A percentile compares a stretch with the other conserved stretches of the same genome.
Evolutionary conservation across 208 protist genomes (phyloP).

Genomic region (Acanthamoeba healyi): DNA sequence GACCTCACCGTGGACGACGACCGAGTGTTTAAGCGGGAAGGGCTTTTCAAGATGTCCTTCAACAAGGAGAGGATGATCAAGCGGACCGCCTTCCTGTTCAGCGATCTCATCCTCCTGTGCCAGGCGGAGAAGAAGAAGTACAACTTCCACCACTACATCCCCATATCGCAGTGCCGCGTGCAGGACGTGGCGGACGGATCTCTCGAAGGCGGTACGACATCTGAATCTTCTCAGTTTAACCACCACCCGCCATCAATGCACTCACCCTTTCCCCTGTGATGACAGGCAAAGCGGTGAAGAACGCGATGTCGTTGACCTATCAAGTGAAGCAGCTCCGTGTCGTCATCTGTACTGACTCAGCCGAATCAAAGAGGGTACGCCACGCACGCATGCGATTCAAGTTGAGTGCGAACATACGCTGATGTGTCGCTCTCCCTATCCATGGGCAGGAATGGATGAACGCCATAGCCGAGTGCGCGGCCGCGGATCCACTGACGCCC

Average conservation of each 20-base stretch:
- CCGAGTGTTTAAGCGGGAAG: neutral
- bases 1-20: constrained; percentile 13
- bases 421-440: too few relatives aligned
- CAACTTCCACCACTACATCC: constrained; percentile 14
- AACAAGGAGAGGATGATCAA: constrained; percentile 72
- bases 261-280: neutral
- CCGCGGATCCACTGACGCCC: neutral
- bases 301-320: constrained; percentile 33
- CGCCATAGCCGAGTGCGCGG: neutral
- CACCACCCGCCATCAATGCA: neutral
- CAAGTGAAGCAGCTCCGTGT: constrained; percentile 52
- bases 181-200: constrained; percentile 55
- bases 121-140: constrained; percentile 63
- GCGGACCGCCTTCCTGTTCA: constrained; percentile 25
- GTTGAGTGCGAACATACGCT: too few relatives aligned
- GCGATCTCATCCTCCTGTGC: constrained; percentile 33
- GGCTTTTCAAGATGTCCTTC: constrained; percentile 40
- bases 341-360: constrained; percentile 36
- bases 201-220: neutral
- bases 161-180: constrained; percentile 12
- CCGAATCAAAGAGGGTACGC: neutral
- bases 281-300: constrained; percentile 53
- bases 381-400: neutral
- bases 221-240: neutral
- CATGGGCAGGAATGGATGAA: constrained; percentile 22